Evolutionary conservation across 2,329 filamentous ascomycete genomes (phyloP).

Genomic region (Bipolaris cookei): DNA sequence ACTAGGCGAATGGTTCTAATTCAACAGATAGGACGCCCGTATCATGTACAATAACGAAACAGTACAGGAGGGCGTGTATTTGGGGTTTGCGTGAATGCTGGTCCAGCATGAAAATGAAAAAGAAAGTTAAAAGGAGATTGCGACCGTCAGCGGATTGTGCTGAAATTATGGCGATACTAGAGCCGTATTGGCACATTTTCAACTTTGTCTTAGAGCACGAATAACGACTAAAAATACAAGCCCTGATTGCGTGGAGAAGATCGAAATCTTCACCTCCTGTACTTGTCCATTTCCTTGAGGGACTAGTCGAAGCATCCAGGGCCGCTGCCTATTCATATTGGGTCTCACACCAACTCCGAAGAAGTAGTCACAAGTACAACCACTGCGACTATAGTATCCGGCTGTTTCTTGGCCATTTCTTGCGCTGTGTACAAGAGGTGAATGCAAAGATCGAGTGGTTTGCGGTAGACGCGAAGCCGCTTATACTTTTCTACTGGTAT

Average conservation of each 20-base stretch:
- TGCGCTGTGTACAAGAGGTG: not conserved
- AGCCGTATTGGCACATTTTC: conserved; percentile 12
- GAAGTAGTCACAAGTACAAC: not conserved
- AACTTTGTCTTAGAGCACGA: conserved; percentile 5
- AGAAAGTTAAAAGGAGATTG: not conserved
- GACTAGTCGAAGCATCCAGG: not conserved
- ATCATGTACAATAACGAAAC: no score
- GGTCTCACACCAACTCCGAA: not conserved
- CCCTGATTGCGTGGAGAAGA: not conserved
- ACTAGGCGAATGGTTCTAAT: not conserved
- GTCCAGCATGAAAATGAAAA: not conserved
- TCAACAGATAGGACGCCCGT: no score
- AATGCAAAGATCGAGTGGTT: conserved; percentile 1
- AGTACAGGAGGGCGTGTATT: no score
- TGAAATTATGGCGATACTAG: not conserved
- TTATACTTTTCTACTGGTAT: not conserved
- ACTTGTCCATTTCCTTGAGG: not conserved
- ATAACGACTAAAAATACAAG: not conserved
- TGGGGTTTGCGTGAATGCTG: not conserved
- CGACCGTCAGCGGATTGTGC: not conserved
- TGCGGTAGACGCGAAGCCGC: not conserved
- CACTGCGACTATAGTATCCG: conserved; percentile 12
- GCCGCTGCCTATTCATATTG: not conserved
- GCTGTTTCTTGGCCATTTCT: conserved; percentile 1
- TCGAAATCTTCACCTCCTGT: not conserved